Evolutionary conservation across 2,329 filamentous ascomycete genomes (phyloP).

Genomic region (Hypoxylon sp.): DNA sequence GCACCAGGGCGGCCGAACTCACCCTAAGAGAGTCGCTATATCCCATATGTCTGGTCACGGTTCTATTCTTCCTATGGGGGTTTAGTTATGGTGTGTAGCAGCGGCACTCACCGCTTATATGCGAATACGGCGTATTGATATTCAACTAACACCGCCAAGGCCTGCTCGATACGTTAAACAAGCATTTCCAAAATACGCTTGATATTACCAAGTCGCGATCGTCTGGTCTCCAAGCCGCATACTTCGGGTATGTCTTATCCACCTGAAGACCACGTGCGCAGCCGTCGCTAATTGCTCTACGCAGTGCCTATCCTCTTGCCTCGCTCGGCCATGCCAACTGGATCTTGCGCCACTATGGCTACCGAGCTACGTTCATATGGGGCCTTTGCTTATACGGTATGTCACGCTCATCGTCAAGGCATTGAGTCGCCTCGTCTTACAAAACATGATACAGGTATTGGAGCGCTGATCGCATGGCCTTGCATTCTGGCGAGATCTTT

Average conservation of each 20-base stretch:
- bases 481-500: constrained; percentile 76
- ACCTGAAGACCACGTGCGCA: neutral
- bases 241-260: constrained; percentile 68
- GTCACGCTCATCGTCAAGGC: neutral
- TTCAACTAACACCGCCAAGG: constrained; percentile 53
- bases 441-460: constrained; percentile 60
- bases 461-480: constrained; percentile 70
- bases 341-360: constrained; percentile 75
- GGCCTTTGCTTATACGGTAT: constrained; percentile 75
- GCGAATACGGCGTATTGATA: neutral
- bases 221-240: constrained; percentile 74
- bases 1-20: constrained; percentile 72
- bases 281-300: constrained; percentile 20
- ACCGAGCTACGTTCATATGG: constrained; percentile 76
- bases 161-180: constrained; percentile 66
- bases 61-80: constrained; percentile 76
- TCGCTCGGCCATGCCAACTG: constrained; percentile 74
- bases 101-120: neutral
- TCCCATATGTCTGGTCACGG: constrained; percentile 76
- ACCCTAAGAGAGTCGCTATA: constrained; percentile 77
- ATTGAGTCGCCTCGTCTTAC: constrained; percentile 17
- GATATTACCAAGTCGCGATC: constrained; percentile 70
- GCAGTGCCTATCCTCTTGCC: constrained; percentile 76
- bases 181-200: constrained; percentile 71
- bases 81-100: constrained; percentile 57